phyloP scores from a whole-genome alignment of 352 stramenopile genomes.

The Phytopythium oedochilum region DNA sequence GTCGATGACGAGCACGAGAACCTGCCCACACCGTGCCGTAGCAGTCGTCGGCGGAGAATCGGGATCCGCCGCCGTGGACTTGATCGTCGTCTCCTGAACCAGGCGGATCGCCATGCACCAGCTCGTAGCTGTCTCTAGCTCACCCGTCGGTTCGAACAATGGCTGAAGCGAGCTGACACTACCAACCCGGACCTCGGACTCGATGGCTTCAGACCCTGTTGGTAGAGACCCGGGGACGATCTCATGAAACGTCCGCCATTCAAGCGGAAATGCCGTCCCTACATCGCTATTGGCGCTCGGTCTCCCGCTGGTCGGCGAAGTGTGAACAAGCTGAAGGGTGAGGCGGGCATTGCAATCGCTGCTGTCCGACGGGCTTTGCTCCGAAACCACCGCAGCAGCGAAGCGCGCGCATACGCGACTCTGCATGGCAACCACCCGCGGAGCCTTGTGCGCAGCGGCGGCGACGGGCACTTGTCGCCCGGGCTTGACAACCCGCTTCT shows the following conservation, averaged over 20 bases:
- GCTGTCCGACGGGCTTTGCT: background rate
- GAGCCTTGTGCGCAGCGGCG: background rate
- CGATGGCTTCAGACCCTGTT: background rate
- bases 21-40: conserved; percentile 8
- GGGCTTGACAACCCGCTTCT: conserved; percentile 35
- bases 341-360: background rate
- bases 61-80: background rate
- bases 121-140: background rate
- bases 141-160: background rate
- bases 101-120: conserved; percentile 18
- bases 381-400: conserved; percentile 7
- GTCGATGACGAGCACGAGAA: conserved; percentile 15
- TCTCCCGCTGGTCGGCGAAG: conserved; percentile 1
- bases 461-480: conserved; percentile 8
- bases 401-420: conserved; percentile 14
- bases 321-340: background rate
- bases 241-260: conserved; percentile 1
- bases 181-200: conserved; percentile 8
- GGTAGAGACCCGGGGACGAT: background rate
- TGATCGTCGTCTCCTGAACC: conserved; percentile 1
- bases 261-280: conserved; percentile 4
- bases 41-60: conserved; percentile 1
- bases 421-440: conserved; percentile 7
- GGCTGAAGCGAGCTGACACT: conserved; percentile 13
- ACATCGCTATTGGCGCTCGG: conserved; percentile 1